Percentiles rank a stretch among this genome's conserved stretches.
Evolutionary conservation across 495 filamentous ascomycete species (phyloP).

Genomic region (Penicillium simplicissimum): DNA sequence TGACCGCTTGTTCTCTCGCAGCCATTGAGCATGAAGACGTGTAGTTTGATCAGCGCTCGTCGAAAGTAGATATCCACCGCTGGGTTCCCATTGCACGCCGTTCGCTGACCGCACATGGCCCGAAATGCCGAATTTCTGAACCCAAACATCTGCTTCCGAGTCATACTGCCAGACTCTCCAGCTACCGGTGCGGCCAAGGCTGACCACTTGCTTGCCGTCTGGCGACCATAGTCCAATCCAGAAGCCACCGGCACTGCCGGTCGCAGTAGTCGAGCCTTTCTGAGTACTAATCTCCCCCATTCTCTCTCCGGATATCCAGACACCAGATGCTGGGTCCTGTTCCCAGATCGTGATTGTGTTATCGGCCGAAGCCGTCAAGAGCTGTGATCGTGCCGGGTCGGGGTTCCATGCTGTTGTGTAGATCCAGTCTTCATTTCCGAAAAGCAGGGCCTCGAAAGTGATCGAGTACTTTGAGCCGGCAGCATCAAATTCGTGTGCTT

Average conservation of each 20-base stretch:
- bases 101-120: conserved; percentile 82
- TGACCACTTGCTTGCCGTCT: conserved; percentile 68
- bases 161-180: conserved; percentile 81
- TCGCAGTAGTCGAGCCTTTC: conserved; percentile 93
- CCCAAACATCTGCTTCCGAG: conserved; percentile 62
- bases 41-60: conserved; percentile 94
- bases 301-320: conserved; percentile 82
- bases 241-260: conserved; percentile 91
- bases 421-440: conserved; percentile 98
- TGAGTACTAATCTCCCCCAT: conserved; percentile 91
- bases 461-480: conserved; percentile 64
- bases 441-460: conserved; percentile 91
- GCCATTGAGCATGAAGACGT: conserved; percentile 87
- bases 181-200: conserved; percentile 86
- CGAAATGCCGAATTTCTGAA: conserved; percentile 71
- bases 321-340: conserved; percentile 74
- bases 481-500: conserved; percentile 71
- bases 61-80: conserved; percentile 82
- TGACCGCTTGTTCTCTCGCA: conserved; percentile 49
- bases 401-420: conserved; percentile 80
- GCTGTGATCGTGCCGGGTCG: conserved; percentile 56
- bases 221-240: conserved; percentile 96
- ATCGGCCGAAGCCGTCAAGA: conserved; percentile 91
- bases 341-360: conserved; percentile 94
- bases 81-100: conserved; percentile 78